Conservation (phyloP, 73 alveolate species). For the Stentor roeselii region DNA sequence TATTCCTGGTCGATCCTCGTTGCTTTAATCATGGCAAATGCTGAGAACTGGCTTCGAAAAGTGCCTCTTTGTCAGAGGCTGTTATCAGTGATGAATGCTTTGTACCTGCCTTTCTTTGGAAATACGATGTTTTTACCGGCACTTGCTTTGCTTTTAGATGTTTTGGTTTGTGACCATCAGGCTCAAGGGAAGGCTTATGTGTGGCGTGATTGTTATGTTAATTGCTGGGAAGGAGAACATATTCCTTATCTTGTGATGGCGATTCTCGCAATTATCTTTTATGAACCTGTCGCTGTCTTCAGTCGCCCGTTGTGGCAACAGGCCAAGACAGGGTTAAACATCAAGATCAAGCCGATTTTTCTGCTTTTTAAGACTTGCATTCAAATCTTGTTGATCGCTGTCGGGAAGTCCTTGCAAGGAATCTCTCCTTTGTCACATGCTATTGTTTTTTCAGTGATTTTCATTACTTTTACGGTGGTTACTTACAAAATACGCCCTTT, state of each 20-base stretch:
- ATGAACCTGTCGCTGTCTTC: constrained; percentile 29
- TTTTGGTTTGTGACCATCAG: constrained; percentile 12
- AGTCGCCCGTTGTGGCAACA: constrained; percentile 26
- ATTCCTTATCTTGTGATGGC: constrained; percentile 27
- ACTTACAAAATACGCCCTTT: constrained; percentile 20
- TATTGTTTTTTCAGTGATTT: neutral
- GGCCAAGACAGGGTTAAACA: constrained; percentile 26
- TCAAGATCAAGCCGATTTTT: constrained; percentile 15
- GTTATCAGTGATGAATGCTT: neutral
- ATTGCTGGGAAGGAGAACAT: constrained; percentile 27
- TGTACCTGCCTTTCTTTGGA: constrained; percentile 29
- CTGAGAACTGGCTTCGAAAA: constrained; percentile 28
- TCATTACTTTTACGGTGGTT: neutral
- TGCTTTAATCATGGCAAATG: constrained; percentile 25
- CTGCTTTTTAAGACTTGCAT: constrained; percentile 13
- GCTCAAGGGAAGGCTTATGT: constrained; percentile 27
- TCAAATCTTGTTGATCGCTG: constrained; percentile 13
- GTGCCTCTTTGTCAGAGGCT: constrained; percentile 1
- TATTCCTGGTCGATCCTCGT: constrained; percentile 25
- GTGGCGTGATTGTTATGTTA: constrained; percentile 28
- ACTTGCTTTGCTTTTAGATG: constrained; percentile 10
- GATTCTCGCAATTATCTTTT: neutral
- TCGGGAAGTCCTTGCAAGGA: constrained; percentile 25
- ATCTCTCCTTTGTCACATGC: constrained; percentile 21
- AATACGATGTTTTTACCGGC: constrained; percentile 24